These are phyloP conservation scores for Ajuga chamaepitys DNA, from an alignment of 257 asterid species.

Conservation along the genomic window DNA sequence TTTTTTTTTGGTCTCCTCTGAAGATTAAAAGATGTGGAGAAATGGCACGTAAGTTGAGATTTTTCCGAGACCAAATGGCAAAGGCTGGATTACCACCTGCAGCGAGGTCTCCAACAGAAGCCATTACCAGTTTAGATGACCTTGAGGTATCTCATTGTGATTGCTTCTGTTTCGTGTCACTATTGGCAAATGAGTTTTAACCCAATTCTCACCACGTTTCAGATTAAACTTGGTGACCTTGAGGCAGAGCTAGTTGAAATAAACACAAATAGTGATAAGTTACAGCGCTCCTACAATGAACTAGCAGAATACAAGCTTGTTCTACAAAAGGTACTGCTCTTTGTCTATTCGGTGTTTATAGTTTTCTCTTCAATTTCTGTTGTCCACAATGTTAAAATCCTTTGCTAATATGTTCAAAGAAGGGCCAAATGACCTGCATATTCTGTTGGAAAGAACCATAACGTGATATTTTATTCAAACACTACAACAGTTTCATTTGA, in stretches of 20 bases:
- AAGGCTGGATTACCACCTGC: constrained; percentile 77
- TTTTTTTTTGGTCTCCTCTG: constrained; percentile 12
- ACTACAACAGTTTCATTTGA: background rate
- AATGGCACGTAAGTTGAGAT: constrained; percentile 94
- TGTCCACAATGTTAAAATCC: background rate
- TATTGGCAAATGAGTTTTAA: constrained; percentile 1
- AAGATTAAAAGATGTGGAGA: constrained; percentile 96
- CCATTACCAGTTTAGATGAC: constrained; percentile 59
- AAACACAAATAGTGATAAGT: constrained; percentile 72
- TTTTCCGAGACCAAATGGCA: constrained; percentile 82
- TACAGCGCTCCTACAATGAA: constrained; percentile 78
- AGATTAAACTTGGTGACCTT: constrained; percentile 58
- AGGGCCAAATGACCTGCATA: background rate
- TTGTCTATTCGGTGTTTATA: background rate
- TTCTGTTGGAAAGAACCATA: background rate
- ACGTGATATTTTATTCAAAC: background rate
- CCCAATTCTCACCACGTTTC: constrained; percentile 15
- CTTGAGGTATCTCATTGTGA: constrained; percentile 58
- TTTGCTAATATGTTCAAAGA: background rate
- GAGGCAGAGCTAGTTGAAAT: constrained; percentile 84
- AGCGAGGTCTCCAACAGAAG: constrained; percentile 27
- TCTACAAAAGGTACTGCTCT: constrained; percentile 48
- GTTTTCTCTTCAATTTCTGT: constrained; percentile 2
- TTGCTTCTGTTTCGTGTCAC: background rate
- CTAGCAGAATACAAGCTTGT: constrained; percentile 80